A percentile compares a stretch with the other conserved stretches of the same genome.
Evolutionary conservation across 73 alveolate genomes (phyloP).

Genomic region (Diophrys sp.): DNA sequence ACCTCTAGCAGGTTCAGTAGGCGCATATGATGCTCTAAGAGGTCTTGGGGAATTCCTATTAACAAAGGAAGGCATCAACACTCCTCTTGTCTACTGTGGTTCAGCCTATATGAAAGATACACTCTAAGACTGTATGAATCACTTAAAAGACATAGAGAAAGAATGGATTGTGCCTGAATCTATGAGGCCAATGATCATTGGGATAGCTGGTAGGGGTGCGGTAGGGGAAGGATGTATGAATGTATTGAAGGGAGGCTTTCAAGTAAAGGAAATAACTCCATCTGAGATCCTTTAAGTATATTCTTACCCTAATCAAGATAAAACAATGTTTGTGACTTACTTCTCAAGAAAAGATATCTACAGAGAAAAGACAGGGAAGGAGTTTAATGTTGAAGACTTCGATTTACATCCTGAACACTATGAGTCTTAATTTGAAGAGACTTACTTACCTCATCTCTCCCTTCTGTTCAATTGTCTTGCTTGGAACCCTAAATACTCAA

Average conservation of each 20-base stretch:
- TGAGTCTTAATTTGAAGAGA: conserved; percentile 49
- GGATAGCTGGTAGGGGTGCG: conserved; percentile 67
- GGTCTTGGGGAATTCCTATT: conserved; percentile 67
- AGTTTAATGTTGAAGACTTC: conserved; percentile 52
- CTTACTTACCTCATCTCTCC: conserved; percentile 60
- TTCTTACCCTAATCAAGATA: conserved; percentile 34
- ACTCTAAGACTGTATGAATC: conserved; percentile 1
- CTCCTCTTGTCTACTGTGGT: conserved; percentile 9
- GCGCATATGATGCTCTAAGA: conserved; percentile 62
- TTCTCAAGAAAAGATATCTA: conserved; percentile 60
- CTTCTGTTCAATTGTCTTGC: conserved; percentile 59
- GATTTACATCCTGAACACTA: conserved; percentile 62
- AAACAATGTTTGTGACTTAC: conserved; percentile 44
- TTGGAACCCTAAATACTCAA: conserved; percentile 69
- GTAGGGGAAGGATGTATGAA: conserved; percentile 79
- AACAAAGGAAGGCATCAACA: conserved; percentile 30
- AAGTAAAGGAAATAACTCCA: conserved; percentile 28
- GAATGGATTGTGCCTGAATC: neutral
- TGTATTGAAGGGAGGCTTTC: conserved; percentile 14
- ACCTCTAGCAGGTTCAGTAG: conserved; percentile 63
- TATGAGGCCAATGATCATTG: conserved; percentile 32
- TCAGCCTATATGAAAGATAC: conserved; percentile 12
- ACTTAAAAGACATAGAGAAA: neutral
- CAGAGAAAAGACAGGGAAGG: conserved; percentile 30
- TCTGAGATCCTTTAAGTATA: conserved; percentile 34